Percentiles rank a stretch among this genome's conserved stretches.
Evolutionary conservation across 345 rosid species (phyloP).

Genomic region (Salix suchowensis): DNA sequence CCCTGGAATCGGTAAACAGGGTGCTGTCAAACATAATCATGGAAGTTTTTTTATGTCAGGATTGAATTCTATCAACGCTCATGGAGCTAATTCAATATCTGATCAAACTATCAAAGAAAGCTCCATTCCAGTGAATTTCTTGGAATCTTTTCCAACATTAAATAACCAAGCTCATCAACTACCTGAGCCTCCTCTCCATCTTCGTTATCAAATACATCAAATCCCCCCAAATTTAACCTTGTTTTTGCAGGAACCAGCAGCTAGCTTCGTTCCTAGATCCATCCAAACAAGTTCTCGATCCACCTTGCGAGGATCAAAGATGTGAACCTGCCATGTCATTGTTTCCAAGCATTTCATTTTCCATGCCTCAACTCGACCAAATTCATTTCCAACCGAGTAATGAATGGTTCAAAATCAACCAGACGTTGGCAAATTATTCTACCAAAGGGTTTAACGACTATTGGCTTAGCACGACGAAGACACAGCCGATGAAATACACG

Average conservation of each 20-base stretch:
- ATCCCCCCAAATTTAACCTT: conserved; percentile 52
- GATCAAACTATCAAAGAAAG: conserved; percentile 18
- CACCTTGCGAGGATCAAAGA: conserved; percentile 13
- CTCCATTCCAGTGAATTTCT: conserved; percentile 36
- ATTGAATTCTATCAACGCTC: conserved; percentile 15
- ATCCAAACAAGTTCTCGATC: conserved; percentile 20
- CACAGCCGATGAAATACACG: conserved; percentile 59
- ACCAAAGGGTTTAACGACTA: conserved; percentile 43
- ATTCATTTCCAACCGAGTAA: conserved; percentile 13
- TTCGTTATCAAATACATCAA: conserved; percentile 22
- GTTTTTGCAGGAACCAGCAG: conserved; percentile 50
- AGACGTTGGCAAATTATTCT: conserved; percentile 23
- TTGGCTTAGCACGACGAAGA: conserved; percentile 57
- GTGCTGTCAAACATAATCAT: conserved; percentile 8
- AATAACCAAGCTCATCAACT: conserved; percentile 19
- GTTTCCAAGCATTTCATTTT: conserved; percentile 21
- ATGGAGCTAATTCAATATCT: conserved; percentile 7
- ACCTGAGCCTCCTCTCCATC: conserved; percentile 30
- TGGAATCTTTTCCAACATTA: conserved; percentile 37
- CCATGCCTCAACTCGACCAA: conserved; percentile 22
- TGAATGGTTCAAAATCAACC: conserved; percentile 52
- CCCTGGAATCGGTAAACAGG: conserved; percentile 32
- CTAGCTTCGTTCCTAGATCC: conserved; percentile 20
- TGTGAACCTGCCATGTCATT: conserved; percentile 9
- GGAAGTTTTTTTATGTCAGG: conserved; percentile 23